Conservation (phyloP, 139 green algal species). For the Gonium pectorale region DNA sequence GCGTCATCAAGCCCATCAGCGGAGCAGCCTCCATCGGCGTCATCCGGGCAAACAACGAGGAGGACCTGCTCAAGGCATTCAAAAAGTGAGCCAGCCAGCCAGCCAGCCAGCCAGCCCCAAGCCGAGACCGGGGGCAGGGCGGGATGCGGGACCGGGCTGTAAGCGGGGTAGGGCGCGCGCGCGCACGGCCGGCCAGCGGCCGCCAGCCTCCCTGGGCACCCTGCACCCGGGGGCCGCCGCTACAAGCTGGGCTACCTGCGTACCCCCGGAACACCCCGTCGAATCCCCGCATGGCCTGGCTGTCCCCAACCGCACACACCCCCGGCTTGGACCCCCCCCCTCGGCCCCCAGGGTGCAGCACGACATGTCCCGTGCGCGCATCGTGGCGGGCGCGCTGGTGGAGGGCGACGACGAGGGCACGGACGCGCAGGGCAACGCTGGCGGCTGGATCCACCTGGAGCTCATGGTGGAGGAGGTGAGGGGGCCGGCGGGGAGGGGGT, state of each 20-base stretch:
- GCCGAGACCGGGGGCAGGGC: too few species aligned
- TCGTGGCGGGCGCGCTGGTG: constrained; percentile 81
- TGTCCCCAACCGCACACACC: too few species aligned
- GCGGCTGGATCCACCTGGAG: constrained; percentile 78
- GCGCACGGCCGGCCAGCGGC: too few species aligned
- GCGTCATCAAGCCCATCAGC: constrained; percentile 92
- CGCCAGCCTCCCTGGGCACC: too few species aligned
- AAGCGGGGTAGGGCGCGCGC: too few species aligned
- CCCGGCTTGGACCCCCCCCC: too few species aligned
- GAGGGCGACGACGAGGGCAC: constrained; percentile 69
- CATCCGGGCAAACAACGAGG: constrained; percentile 79
- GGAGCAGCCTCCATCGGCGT: constrained; percentile 91
- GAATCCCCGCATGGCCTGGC: too few species aligned
- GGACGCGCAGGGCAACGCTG: constrained; percentile 49
- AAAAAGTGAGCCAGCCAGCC: constrained; percentile 36
- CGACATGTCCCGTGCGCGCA: constrained; percentile 67
- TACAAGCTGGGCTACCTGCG: too few species aligned
- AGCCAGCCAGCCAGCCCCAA: too few species aligned
- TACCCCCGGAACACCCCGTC: too few species aligned
- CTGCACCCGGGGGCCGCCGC: too few species aligned
- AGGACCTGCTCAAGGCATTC: constrained; percentile 70
- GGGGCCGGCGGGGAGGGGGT: background rate
- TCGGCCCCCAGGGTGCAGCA: constrained; percentile 58
- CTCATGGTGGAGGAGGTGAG: constrained; percentile 92
- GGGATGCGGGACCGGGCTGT: too few species aligned